Percentiles rank a stretch among this genome's conserved stretches.
Conservation (phyloP, 176 grass and related monocot genomes). For the Ananas comosus region DNA sequence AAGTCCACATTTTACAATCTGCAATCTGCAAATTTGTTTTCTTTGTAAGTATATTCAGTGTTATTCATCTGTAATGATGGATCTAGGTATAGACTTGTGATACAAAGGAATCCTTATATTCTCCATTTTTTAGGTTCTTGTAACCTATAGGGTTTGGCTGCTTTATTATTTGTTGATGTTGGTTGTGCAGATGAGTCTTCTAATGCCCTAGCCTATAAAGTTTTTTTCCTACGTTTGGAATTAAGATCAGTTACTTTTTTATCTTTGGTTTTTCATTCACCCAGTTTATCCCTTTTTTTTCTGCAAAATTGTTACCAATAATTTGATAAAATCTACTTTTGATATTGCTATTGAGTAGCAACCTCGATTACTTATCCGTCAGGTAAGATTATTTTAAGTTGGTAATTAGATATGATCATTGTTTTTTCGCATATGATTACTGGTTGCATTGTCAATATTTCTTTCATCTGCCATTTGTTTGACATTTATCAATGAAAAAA, state of each 20-base stretch:
- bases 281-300: neutral
- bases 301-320: neutral
- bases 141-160: neutral
- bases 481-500: neutral
- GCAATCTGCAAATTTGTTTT: neutral
- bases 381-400: neutral
- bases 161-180: slow-evolving; percentile 1
- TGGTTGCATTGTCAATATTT: neutral
- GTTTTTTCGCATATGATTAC: neutral
- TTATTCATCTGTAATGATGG: slow-evolving; percentile 3
- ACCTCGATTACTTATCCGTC: neutral
- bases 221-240: neutral
- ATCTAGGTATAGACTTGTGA: neutral
- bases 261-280: neutral
- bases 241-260: neutral
- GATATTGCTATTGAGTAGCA: neutral
- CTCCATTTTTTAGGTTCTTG: neutral
- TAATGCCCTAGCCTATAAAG: neutral
- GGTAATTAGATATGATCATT: neutral
- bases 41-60: neutral
- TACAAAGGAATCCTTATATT: neutral
- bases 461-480: neutral
- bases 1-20: neutral
- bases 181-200: neutral
- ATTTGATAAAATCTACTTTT: neutral